Conservation (phyloP, 495 filamentous ascomycete genomes). For the Lasiosphaeria miniovina region DNA sequence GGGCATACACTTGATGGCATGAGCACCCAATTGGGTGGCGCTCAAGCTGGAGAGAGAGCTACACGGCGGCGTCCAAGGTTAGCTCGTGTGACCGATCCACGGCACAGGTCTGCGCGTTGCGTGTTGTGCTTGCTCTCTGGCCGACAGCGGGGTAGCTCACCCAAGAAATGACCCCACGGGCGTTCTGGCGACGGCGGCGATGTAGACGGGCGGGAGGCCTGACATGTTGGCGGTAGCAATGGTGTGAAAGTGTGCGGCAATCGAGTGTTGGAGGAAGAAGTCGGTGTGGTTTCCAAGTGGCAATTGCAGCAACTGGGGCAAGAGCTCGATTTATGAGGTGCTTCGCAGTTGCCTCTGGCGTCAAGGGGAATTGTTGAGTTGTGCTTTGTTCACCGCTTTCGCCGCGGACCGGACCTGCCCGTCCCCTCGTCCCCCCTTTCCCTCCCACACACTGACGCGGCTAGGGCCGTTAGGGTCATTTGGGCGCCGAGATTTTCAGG, state of each 20-base stretch:
- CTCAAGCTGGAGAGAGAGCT: slow-evolving; percentile 78
- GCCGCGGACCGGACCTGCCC: neutral
- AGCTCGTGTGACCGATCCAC: slow-evolving; percentile 6
- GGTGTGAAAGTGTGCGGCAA: neutral
- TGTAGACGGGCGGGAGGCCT: slow-evolving; percentile 78
- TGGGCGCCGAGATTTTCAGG: neutral
- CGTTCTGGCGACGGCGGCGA: slow-evolving; percentile 86
- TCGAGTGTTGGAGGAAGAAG: neutral
- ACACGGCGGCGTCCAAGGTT: neutral
- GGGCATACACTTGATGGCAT: slow-evolving; percentile 80
- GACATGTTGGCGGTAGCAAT: slow-evolving; percentile 25
- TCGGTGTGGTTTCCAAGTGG: neutral
- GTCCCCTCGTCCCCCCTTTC: neutral
- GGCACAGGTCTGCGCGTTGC: no score
- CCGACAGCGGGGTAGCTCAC: slow-evolving; percentile 42
- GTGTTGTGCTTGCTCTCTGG: neutral
- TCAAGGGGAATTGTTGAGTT: slow-evolving; percentile 7
- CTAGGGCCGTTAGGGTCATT: neutral
- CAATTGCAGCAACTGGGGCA: neutral
- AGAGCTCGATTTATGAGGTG: neutral
- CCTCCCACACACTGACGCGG: neutral
- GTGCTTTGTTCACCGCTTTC: slow-evolving; percentile 4
- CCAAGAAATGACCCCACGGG: slow-evolving; percentile 91
- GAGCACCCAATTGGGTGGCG: slow-evolving; percentile 82
- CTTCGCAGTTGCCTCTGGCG: neutral